These are phyloP conservation scores for Jamesozyma gamospora DNA, from an alignment of 805 yeast species.

Conservation along the genomic window DNA sequence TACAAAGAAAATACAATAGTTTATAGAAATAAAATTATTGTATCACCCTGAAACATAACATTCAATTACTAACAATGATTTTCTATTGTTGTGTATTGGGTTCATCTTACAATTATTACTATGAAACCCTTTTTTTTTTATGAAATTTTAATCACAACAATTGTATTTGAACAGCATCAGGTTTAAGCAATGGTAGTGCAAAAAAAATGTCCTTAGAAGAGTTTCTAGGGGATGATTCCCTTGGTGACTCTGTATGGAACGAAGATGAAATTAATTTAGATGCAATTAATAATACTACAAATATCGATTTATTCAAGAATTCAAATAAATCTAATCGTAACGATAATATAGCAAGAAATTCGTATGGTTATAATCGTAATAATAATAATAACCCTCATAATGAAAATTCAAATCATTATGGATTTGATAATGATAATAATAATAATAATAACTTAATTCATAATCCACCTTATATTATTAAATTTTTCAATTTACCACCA, in stretches of 20 bases:
- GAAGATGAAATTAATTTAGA: conserved; percentile 29
- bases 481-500: conserved; percentile 50
- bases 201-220: conserved; percentile 40
- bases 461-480: conserved; percentile 56
- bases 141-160: too few relatives aligned
- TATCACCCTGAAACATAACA: too few relatives aligned
- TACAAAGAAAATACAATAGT: too few relatives aligned
- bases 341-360: background rate
- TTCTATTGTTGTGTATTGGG: background rate
- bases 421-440: background rate
- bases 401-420: background rate
- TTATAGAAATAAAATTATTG: too few relatives aligned
- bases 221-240: conserved; percentile 35
- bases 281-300: conserved; percentile 26
- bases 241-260: conserved; percentile 30
- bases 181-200: conserved; percentile 17
- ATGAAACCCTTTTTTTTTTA: background rate
- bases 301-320: conserved; percentile 21
- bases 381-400: background rate
- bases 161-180: conserved; percentile 5
- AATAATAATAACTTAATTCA: conserved; percentile 3
- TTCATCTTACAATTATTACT: background rate
- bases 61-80: conserved; percentile 1
- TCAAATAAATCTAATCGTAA: conserved; percentile 1
- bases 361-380: conserved; percentile 1